Base-by-base conservation (phyloP, 495 filamentous ascomycete species). In the Cetradonia linearis region DNA sequence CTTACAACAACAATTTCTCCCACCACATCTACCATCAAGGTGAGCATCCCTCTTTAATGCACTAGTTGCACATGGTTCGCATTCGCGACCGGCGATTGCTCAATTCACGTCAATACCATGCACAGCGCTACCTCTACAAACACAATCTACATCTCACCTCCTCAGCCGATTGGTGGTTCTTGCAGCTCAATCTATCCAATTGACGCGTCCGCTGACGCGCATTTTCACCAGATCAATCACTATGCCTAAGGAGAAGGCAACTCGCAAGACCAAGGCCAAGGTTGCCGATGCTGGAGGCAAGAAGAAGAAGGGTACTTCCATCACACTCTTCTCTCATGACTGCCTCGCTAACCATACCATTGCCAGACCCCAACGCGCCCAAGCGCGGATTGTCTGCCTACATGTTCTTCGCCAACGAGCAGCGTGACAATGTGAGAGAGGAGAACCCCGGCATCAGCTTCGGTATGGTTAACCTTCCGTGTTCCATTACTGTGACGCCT, bases 341-440 rank as follows among this genome's bases (percentile, higher is more conserved):
- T 20, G 31, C 28, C 34, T 14, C 20, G 64, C 60, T 63, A 38
- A 44, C 31, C 31, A 30, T 11, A 58, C 30, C 7, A 31, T 27
- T 23, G 20, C 2, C 64, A 97, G 93, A 98, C 74, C 93, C 93
- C 76, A 96, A 97, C 73, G 91, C 91, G 52, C 93, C 93, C 70
- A 99, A 97, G 88, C 88, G 93, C 76, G 94, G 91, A 76, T 88
- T 99, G 53, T 99, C 93, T 25, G 93, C 94, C 55, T 99, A 99
- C 83, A 99, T 99, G 93, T 99, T 97, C 84, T 99, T 99, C 72
- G 93, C 93, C 81, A 97, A 97, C 68, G 94, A 97, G 72, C 87
- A 96, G 74, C 91, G 93, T 66, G 93, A 97, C 67, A 95, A 93
- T 73, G 93, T 99, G 66, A 88, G 92, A 69, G 88, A 94, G 71